Conservation (phyloP, 2,329 filamentous ascomycete genomes). For the Beauveria varroae region DNA sequence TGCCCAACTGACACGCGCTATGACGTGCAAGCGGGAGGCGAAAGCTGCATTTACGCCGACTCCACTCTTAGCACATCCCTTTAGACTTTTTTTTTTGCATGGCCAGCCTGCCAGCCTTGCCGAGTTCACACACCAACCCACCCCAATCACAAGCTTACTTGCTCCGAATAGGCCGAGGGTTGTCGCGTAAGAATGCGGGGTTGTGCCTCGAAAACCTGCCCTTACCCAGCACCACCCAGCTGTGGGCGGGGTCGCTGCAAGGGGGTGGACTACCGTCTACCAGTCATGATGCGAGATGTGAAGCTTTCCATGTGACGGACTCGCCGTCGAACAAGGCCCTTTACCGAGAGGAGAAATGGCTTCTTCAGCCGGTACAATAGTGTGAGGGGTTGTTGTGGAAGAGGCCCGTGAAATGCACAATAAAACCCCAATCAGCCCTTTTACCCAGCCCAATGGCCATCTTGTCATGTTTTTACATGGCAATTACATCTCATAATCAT, state of each 20-base stretch:
- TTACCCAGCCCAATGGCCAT: too few species aligned
- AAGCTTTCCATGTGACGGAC: slow-evolving; percentile 7
- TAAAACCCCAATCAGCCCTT: background rate
- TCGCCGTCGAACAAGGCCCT: background rate
- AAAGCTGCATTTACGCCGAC: background rate
- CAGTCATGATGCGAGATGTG: background rate
- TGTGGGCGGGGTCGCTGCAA: background rate
- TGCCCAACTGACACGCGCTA: too few species aligned
- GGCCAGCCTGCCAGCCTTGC: background rate
- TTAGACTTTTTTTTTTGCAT: background rate
- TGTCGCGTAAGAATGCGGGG: background rate
- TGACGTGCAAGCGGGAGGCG: background rate
- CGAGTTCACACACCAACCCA: background rate
- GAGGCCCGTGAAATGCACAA: background rate
- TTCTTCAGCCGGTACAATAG: background rate
- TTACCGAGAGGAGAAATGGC: background rate
- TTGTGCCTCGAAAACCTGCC: background rate
- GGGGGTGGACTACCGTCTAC: background rate
- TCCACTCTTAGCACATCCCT: background rate
- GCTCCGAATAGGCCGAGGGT: background rate
- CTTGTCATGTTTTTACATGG: background rate
- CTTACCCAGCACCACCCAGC: background rate
- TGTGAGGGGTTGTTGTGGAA: background rate
- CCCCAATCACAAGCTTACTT: background rate
- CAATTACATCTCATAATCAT: background rate